Conservation (phyloP, 2,329 filamentous ascomycete species). For the Talaromyces piceae region DNA sequence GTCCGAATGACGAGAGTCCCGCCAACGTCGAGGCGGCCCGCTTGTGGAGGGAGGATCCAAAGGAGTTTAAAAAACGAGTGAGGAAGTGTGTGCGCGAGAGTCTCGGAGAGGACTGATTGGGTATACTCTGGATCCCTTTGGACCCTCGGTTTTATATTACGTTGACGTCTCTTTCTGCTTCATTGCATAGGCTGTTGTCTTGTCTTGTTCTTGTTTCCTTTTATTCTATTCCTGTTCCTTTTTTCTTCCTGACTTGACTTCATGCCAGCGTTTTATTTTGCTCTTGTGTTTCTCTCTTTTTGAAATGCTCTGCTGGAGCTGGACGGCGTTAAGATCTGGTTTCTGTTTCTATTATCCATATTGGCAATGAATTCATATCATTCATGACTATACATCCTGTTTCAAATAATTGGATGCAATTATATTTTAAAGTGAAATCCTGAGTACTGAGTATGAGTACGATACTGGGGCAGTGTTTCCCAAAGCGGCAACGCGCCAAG, state of each 20-base stretch:
- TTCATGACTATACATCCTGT: no score
- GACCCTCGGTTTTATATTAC: no score
- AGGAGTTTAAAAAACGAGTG: conserved; percentile 71
- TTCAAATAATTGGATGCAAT: no score
- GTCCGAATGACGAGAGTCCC: conserved; percentile 90
- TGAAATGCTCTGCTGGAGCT: not conserved
- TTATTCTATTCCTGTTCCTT: not conserved
- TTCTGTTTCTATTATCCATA: no score
- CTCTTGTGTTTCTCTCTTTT: no score
- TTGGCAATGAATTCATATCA: no score
- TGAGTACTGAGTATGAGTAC: no score
- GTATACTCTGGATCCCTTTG: no score
- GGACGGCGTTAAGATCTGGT: not conserved
- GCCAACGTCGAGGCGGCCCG: conserved; percentile 92
- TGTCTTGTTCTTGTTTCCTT: not conserved
- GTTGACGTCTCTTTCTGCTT: not conserved
- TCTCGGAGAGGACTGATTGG: conserved; percentile 61
- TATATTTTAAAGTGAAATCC: no score
- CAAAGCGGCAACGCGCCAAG: conserved; percentile 2
- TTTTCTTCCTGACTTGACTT: not conserved
- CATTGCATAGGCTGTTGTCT: not conserved
- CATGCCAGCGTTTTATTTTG: not conserved
- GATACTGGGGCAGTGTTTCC: no score
- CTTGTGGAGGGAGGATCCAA: conserved; percentile 72
- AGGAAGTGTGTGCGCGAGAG: conserved; percentile 74